phyloP scores from a whole-genome alignment of 768 basidiomycete genomes.

The Agrocybe chaxingu region DNA sequence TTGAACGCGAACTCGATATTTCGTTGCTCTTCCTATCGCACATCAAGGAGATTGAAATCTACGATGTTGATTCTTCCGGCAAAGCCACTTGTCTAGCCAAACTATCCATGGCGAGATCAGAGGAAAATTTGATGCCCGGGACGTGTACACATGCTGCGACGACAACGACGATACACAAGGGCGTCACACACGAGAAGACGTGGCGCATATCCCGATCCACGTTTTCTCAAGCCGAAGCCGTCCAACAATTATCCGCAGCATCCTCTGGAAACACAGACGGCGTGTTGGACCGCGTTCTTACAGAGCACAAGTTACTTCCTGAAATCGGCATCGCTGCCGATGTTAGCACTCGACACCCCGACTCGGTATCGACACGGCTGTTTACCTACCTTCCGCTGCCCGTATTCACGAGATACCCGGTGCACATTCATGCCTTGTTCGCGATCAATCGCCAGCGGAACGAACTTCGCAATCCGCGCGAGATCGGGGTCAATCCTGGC shows the following conservation, averaged over 20 bases:
- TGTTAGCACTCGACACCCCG: background rate
- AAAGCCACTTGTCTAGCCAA: constrained; percentile 10
- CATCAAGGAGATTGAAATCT: constrained; percentile 36
- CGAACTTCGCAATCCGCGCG: constrained; percentile 38
- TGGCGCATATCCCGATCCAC: constrained; percentile 34
- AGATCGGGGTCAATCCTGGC: constrained; percentile 32
- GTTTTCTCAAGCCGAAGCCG: constrained; percentile 23
- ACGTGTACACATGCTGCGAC: constrained; percentile 10
- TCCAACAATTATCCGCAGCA: constrained; percentile 20
- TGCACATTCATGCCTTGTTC: constrained; percentile 45
- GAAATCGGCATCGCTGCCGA: constrained; percentile 31
- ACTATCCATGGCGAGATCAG: constrained; percentile 14
- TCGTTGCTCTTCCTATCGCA: constrained; percentile 40
- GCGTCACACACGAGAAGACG: constrained; percentile 1
- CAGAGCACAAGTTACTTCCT: constrained; percentile 39
- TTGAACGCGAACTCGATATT: constrained; percentile 34
- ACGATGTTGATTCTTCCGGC: constrained; percentile 30
- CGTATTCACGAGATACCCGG: constrained; percentile 38
- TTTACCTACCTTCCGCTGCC: constrained; percentile 51
- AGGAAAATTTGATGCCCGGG: background rate
- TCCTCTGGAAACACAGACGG: constrained; percentile 20
- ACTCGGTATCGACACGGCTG: constrained; percentile 31
- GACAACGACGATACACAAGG: constrained; percentile 12
- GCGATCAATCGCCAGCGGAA: constrained; percentile 44
- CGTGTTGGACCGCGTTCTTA: constrained; percentile 13